phyloP scores from a whole-genome alignment of 2,329 filamentous ascomycete genomes.

The Apiospora phragmitis region DNA sequence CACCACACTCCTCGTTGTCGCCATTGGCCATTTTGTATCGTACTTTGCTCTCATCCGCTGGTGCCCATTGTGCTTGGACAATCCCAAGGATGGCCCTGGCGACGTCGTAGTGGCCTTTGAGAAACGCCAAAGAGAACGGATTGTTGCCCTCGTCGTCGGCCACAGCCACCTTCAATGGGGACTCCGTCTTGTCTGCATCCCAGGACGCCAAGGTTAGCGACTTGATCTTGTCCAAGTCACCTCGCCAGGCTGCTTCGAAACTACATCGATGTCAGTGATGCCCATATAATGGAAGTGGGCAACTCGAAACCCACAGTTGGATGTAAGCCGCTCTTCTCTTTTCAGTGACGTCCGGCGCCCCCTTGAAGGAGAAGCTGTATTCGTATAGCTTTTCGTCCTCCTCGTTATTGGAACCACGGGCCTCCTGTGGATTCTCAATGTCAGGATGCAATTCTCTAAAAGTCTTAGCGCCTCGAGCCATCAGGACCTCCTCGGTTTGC shows the following conservation, averaged over 20 bases:
- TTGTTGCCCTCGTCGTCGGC: conserved; percentile 50
- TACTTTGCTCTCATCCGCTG: conserved; percentile 51
- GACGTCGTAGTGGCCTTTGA: conserved; percentile 63
- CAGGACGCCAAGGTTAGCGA: conserved; percentile 61
- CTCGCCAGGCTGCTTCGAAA: conserved; percentile 73
- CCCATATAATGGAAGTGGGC: background rate
- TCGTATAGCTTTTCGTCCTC: conserved; percentile 41
- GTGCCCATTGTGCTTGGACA: conserved; percentile 65
- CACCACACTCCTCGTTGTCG: conserved; percentile 36
- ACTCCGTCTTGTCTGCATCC: conserved; percentile 51
- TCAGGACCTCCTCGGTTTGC: conserved; percentile 53
- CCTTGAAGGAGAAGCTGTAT: conserved; percentile 51
- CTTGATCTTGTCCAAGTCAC: conserved; percentile 68
- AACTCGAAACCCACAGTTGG: conserved; percentile 51
- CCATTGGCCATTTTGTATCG: conserved; percentile 46
- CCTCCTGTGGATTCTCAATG: conserved; percentile 29
- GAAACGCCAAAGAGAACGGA: conserved; percentile 69
- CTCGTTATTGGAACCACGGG: background rate
- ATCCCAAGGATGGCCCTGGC: conserved; percentile 72
- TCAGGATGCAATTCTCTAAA: conserved; percentile 66
- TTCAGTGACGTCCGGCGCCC: conserved; percentile 56
- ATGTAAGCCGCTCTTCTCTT: conserved; percentile 60
- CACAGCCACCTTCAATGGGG: conserved; percentile 65
- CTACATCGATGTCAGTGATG: conserved; percentile 34
- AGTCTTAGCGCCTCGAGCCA: conserved; percentile 63